These are phyloP conservation scores for Trichoderma asperelloides DNA, from an alignment of 495 filamentous ascomycete genomes.

Conservation along the genomic window DNA sequence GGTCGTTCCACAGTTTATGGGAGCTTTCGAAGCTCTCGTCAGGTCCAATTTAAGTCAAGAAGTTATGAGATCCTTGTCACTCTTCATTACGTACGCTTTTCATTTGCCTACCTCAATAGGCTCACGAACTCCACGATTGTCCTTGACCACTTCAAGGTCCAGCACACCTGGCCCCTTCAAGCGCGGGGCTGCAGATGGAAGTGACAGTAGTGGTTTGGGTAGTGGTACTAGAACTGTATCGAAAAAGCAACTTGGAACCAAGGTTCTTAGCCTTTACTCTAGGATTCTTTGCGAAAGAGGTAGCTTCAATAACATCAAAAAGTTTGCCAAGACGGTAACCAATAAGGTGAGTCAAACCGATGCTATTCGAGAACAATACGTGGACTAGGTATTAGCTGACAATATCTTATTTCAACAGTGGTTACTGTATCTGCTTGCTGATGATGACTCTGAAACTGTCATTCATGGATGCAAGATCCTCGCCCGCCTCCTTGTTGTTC, in stretches of 20 bases:
- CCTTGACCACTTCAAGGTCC: conserved; percentile 27
- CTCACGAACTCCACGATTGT: conserved; percentile 43
- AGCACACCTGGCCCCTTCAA: conserved; percentile 21
- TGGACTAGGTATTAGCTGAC: neutral
- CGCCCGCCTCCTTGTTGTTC: conserved; percentile 70
- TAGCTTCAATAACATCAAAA: conserved; percentile 59
- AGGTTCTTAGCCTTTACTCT: conserved; percentile 75
- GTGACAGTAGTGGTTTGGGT: conserved; percentile 13
- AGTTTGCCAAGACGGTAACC: conserved; percentile 90
- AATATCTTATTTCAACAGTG: conserved; percentile 48
- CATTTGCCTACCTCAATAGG: conserved; percentile 51
- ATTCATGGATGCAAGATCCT: conserved; percentile 76
- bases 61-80: conserved; percentile 73
- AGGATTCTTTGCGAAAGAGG: conserved; percentile 67
- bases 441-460: conserved; percentile 76
- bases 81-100: conserved; percentile 88
- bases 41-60: conserved; percentile 72
- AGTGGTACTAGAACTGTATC: conserved; percentile 26
- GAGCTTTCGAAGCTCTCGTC: conserved; percentile 67
- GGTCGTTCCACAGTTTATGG: conserved; percentile 63
- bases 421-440: conserved; percentile 87
- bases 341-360: conserved; percentile 63
- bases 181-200: neutral
- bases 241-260: conserved; percentile 59
- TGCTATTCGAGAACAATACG: neutral